Evolutionary conservation across 2,329 filamentous ascomycete species (phyloP).

Genomic region (Curvularia sp.): DNA sequence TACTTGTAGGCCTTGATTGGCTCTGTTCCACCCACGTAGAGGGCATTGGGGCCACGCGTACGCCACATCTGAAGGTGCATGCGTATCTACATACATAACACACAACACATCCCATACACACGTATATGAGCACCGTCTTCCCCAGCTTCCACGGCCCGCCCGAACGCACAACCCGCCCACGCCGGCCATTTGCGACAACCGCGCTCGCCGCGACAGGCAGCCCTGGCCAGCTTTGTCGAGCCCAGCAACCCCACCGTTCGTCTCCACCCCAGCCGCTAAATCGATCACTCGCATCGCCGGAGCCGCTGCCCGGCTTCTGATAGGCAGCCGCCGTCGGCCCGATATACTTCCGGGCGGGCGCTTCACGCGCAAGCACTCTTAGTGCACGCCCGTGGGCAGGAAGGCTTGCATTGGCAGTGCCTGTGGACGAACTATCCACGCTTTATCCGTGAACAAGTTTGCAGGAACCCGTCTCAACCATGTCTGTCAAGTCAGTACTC

Average conservation of each 20-base stretch:
- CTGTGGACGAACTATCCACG: slow-evolving; percentile 30
- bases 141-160: background rate
- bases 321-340: slow-evolving; percentile 32
- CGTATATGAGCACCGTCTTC: background rate
- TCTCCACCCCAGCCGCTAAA: slow-evolving; percentile 30
- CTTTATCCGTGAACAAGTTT: slow-evolving; percentile 32
- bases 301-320: slow-evolving; percentile 29
- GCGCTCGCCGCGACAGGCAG: slow-evolving; percentile 31
- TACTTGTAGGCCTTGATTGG: background rate
- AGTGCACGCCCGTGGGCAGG: slow-evolving; percentile 17
- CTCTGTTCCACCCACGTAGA: background rate
- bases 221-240: slow-evolving; percentile 7
- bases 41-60: background rate
- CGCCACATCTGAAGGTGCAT: background rate
- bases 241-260: slow-evolving; percentile 22
- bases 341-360: slow-evolving; percentile 26
- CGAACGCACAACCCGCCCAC: background rate
- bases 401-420: slow-evolving; percentile 32
- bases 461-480: slow-evolving; percentile 29
- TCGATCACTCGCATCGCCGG: slow-evolving; percentile 32
- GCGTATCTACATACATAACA: background rate
- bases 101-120: too few relatives aligned
- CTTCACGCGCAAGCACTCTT: slow-evolving; percentile 27
- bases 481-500: slow-evolving; percentile 53
- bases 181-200: slow-evolving; percentile 22